phyloP scores from a whole-genome alignment of 2,329 filamentous ascomycete species.

The Penicillium griseofulvum region DNA sequence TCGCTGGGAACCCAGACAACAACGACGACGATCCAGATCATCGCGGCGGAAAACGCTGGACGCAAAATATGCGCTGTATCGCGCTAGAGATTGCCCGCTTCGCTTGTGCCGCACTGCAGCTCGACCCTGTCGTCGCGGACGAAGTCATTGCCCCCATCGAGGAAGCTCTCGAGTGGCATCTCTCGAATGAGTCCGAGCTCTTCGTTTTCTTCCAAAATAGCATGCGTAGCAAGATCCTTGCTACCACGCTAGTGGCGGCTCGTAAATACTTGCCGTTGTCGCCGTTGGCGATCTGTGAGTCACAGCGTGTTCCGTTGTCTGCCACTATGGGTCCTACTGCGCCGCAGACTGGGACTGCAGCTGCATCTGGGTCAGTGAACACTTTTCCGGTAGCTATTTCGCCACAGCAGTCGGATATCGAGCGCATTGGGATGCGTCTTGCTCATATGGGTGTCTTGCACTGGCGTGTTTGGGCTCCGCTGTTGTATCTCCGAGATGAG shows the following conservation, averaged over 20 bases:
- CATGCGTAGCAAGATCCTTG: constrained; percentile 35
- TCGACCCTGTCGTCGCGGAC: constrained; percentile 31
- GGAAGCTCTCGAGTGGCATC: constrained; percentile 33
- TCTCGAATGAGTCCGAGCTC: constrained; percentile 33
- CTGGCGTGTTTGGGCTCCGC: constrained; percentile 81
- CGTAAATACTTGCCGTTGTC: constrained; percentile 42
- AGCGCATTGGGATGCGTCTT: constrained; percentile 67
- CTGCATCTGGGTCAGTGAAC: not conserved
- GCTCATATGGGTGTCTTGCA: constrained; percentile 82
- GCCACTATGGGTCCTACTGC: constrained; percentile 10
- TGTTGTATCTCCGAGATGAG: constrained; percentile 60
- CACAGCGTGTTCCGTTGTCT: constrained; percentile 33
- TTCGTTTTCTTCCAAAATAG: constrained; percentile 35
- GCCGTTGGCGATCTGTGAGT: constrained; percentile 45
- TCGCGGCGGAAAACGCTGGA: constrained; percentile 31
- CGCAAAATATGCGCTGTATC: constrained; percentile 37
- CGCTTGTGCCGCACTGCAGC: constrained; percentile 33
- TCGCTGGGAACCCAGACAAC: constrained; percentile 5
- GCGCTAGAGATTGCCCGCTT: constrained; percentile 45
- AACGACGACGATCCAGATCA: constrained; percentile 20
- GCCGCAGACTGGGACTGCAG: not conserved
- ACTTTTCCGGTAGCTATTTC: constrained; percentile 7
- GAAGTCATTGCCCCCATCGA: constrained; percentile 36
- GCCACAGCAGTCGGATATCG: constrained; percentile 35
- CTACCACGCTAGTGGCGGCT: constrained; percentile 32